Evolutionary conservation across 169 alveolate genomes (phyloP), one percentile per base, ranked within the genome.

Genomic region (Plasmodium vinckei): DNA sequence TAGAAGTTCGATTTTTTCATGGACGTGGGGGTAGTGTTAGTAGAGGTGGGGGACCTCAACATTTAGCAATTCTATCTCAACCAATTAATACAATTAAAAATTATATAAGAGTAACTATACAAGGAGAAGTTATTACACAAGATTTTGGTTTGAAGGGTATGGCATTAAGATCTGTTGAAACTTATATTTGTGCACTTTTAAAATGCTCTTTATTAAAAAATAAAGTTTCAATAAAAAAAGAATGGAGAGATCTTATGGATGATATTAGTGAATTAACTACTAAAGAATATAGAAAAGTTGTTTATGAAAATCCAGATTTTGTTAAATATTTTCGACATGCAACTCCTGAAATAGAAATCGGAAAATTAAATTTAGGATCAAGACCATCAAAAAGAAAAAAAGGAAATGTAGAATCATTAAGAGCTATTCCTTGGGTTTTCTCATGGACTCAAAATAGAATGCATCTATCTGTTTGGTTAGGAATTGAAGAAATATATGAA

Each of bases 371-470:
- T 87, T 82, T 95, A 54, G 97, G 97, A 23, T 86, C 94, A 60
- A 70, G 97, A 49, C 97, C 97, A 9, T 77, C 96, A 10, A 95
- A 95, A 87, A 89, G 96, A 15, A 91, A 87, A 72, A 88, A 91
- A 12, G 96, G 96, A 13, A 96, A 95, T 70, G 94, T 95, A 53
- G 97, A 93, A 72, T 93, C 95, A 44, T 64, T 94, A 23, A 88
- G 97, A 73, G 97, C 97, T 39, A 95, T 95, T n/a, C 97, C 97
- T 23, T 95, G 97, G 97, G 96, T 95, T 61, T 95, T 95, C 77
- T 96, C 96, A 19, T 95, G 97, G 97, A 94, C 97, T 12, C 97
- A 95, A 84, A 94, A 89, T 23, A 92, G 96, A 68, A 87, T 94
- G 73, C 95, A 92, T 60, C 86, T 95, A 82, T 95, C 97, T 17